Percentiles rank a stretch among this genome's conserved stretches.
phyloP scores from a whole-genome alignment of 1,139 yeast species.

The Magnusiomyces ingens region DNA sequence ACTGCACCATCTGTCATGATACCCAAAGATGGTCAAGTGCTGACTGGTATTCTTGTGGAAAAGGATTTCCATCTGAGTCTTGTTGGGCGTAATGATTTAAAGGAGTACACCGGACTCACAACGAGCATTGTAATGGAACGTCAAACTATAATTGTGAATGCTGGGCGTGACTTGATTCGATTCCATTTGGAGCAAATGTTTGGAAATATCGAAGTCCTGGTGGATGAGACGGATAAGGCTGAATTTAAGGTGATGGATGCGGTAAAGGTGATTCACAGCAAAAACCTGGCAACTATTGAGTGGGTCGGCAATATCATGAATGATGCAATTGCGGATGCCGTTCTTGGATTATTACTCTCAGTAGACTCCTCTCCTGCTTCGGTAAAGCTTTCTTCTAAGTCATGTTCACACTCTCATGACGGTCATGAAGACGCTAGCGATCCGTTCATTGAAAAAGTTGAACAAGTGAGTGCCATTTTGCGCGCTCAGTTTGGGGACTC shows the following conservation, averaged over 20 bases:
- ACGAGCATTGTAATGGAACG: slow-evolving; percentile 81
- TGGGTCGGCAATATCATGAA: slow-evolving; percentile 91
- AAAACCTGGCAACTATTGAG: slow-evolving; percentile 48
- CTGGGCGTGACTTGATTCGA: slow-evolving; percentile 69
- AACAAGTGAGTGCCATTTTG: slow-evolving; percentile 57
- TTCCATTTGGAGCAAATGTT: slow-evolving; percentile 97
- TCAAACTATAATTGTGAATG: slow-evolving; percentile 70
- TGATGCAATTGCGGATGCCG: slow-evolving; percentile 92
- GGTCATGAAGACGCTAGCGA: slow-evolving; percentile 11
- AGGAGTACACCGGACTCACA: slow-evolving; percentile 81
- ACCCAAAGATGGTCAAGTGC: slow-evolving; percentile 38
- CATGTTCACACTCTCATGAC: slow-evolving; percentile 34
- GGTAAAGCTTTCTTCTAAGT: slow-evolving; percentile 68
- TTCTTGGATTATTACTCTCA: slow-evolving; percentile 79
- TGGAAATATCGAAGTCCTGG: slow-evolving; percentile 67
- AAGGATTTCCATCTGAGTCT: slow-evolving; percentile 84
- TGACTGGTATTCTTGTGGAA: slow-evolving; percentile 87
- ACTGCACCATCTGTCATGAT: slow-evolving; percentile 13
- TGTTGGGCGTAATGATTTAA: slow-evolving; percentile 75
- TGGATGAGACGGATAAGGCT: slow-evolving; percentile 40
- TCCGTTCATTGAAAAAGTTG: slow-evolving; percentile 44
- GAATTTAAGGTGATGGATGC: slow-evolving; percentile 45
- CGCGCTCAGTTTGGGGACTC: slow-evolving; percentile 86
- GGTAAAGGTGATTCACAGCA: slow-evolving; percentile 30
- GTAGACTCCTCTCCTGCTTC: slow-evolving; percentile 95